Percentiles rank a stretch among this genome's conserved stretches.
phyloP scores from a whole-genome alignment of 2,329 filamentous ascomycete genomes.

The Colletotrichum coccodes region DNA sequence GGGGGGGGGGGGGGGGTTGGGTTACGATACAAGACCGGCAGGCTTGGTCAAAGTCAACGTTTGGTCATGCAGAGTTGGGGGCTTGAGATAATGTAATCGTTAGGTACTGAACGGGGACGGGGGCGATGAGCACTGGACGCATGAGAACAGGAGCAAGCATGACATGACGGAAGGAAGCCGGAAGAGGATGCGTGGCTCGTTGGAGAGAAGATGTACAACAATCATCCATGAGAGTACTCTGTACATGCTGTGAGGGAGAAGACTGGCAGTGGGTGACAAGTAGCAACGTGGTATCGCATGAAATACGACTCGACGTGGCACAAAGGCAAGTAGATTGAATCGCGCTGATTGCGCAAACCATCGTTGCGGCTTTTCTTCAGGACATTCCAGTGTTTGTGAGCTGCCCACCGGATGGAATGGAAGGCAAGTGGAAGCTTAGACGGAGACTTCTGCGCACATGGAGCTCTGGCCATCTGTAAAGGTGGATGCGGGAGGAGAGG shows the following conservation, averaged over 20 bases:
- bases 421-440: background rate
- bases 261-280: background rate
- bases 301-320: background rate
- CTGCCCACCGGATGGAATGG: background rate
- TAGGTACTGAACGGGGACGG: background rate
- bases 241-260: conserved; percentile 1
- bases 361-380: background rate
- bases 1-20: background rate
- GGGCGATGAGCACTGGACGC: background rate
- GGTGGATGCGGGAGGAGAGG: background rate
- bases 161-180: background rate
- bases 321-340: background rate
- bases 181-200: conserved; percentile 12
- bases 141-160: background rate
- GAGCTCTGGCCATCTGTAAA: background rate
- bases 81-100: conserved; percentile 8
- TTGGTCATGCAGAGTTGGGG: background rate
- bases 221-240: background rate
- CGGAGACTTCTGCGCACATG: background rate
- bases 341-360: background rate
- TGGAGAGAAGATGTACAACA: background rate
- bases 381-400: background rate
- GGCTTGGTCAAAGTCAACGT: background rate
- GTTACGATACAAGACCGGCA: conserved; percentile 3
- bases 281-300: background rate